Conservation (phyloP, 2,329 filamentous ascomycete species). For the Cladophialophora bantiana region DNA sequence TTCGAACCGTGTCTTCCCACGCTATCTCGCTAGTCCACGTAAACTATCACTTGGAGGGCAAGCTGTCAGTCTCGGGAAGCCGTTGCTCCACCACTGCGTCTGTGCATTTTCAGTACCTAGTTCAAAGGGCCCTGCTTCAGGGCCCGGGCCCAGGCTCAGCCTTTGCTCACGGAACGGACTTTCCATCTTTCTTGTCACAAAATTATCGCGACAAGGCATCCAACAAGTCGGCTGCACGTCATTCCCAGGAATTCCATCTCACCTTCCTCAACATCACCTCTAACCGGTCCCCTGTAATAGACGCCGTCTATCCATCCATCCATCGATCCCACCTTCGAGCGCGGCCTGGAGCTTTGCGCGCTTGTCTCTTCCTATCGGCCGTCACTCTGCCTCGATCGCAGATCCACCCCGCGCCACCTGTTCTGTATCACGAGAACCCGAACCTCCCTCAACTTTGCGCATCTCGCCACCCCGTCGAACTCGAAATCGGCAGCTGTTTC, state of each 20-base stretch:
- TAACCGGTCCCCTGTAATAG: not conserved
- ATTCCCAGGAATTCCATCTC: slow-evolving; percentile 21
- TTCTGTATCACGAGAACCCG: slow-evolving; percentile 30
- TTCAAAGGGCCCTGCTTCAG: not conserved
- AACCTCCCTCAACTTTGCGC: slow-evolving; percentile 23
- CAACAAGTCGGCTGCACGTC: slow-evolving; percentile 26
- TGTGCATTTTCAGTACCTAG: not conserved
- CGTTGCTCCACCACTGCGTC: slow-evolving; percentile 8
- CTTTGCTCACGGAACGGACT: slow-evolving; percentile 10
- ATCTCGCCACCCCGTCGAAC: slow-evolving; percentile 20
- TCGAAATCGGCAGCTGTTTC: slow-evolving; percentile 25
- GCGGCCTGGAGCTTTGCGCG: slow-evolving; percentile 24
- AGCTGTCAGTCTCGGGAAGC: slow-evolving; percentile 16
- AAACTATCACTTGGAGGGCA: not conserved
- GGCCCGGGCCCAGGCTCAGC: slow-evolving; percentile 13
- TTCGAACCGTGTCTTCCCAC: not conserved
- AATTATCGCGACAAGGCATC: slow-evolving; percentile 26
- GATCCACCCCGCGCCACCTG: slow-evolving; percentile 33
- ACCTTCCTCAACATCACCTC: slow-evolving; percentile 20
- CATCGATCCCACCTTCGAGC: slow-evolving; percentile 8
- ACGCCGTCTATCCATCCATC: not conserved
- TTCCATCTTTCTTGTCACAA: slow-evolving; percentile 22
- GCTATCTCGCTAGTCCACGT: not conserved
- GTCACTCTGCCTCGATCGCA: slow-evolving; percentile 17
- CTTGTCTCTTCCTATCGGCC: slow-evolving; percentile 21